Conservation (phyloP, 1,284 basidiomycete species). For the Ceratobasidium sp. region DNA sequence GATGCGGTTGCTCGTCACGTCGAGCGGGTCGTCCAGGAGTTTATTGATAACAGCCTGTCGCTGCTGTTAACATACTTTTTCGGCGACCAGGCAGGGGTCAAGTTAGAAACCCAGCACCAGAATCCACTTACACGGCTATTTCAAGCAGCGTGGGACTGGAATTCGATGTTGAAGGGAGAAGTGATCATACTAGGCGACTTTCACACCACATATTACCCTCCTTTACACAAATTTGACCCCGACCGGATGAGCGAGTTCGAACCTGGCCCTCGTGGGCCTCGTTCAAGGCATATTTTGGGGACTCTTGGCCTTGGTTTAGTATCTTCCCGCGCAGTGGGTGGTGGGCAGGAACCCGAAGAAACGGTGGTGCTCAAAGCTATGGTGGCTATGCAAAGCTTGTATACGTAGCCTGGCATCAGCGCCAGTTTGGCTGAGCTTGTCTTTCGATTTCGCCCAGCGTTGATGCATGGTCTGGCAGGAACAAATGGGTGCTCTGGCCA, state of each 20-base stretch:
- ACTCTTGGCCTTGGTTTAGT: constrained; percentile 27
- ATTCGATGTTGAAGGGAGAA: constrained; percentile 20
- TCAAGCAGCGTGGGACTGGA: too few species aligned
- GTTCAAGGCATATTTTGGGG: background rate
- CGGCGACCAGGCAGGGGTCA: background rate
- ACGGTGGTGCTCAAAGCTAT: constrained; percentile 5
- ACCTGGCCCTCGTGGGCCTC: background rate
- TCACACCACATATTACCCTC: background rate
- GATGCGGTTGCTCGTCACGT: background rate
- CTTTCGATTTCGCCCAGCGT: too few species aligned
- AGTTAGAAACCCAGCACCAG: background rate
- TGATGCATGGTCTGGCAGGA: too few species aligned
- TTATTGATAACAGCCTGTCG: background rate
- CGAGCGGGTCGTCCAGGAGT: background rate
- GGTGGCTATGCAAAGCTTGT: background rate
- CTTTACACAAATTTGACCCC: background rate
- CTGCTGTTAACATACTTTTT: constrained; percentile 1
- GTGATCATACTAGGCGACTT: constrained; percentile 27
- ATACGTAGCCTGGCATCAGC: background rate
- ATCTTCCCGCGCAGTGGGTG: constrained; percentile 18
- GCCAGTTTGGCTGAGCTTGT: too few species aligned
- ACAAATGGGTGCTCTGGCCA: too few species aligned
- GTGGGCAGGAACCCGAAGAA: background rate
- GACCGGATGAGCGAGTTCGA: constrained; percentile 19
- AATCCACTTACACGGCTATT: background rate